Base-by-base conservation (phyloP, 2,329 filamentous ascomycete genomes). In the Cercospora beticola region DNA sequence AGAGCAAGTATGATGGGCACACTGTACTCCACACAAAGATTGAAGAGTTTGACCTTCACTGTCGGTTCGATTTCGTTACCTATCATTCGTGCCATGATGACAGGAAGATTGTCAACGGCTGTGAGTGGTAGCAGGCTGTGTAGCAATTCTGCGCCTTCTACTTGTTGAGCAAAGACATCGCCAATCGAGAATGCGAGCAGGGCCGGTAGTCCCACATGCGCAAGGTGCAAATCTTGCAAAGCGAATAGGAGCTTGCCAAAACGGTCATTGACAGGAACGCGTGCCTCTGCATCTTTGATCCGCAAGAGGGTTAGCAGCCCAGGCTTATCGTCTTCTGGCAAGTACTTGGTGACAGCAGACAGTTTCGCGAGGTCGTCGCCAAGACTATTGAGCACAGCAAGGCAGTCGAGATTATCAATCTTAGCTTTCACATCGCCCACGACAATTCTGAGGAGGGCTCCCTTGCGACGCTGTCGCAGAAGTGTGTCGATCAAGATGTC, bases 401-500 rank as follows among this genome's bases (percentile, higher is more conserved):
- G 81, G 72, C 90, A 88, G 10, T 87, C 83, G 46, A 92, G 80
- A 69, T 89, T 88, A 7, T 84, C 83, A 16, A 95, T 81, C 4
- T 86, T 83, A 23, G 90, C 81, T 62, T 89, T 88, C 18, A 93
- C 79, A 30, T 86, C 85, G 30, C 89, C 89, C 5, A 96, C 77
- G 3, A 86, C 88, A 5, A 92, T 79, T 60, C 92, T 89, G 31
- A 97, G 82, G 6, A 98, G 90, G 9, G 92, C 89, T 0, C 94
- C 95, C 79, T 97, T 94, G 64, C 90, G 87, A 68, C 95, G 86
- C 78, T 99, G 95, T 23, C 92, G 87, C 14, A 98, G 82, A 0
- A 99, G 84, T 0, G 93, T 97, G 74, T 98, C 94, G 23, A 99
- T 87, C 84, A 99, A 89, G 69, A 99, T 97, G 75, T 98, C 94